phyloP scores from a whole-genome alignment of 164 flowering plant genomes.

The Sedum album region DNA sequence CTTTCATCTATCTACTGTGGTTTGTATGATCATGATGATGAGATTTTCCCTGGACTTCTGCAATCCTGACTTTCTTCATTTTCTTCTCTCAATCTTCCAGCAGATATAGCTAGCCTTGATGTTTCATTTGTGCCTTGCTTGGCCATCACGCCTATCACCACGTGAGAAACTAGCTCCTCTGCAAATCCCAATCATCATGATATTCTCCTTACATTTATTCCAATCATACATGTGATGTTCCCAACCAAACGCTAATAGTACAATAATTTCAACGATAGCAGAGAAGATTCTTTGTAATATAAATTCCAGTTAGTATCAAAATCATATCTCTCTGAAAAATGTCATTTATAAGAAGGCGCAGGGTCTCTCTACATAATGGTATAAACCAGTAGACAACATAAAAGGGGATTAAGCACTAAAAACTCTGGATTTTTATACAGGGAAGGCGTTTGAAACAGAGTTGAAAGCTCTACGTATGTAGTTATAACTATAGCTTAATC shows the following conservation, averaged over 20 bases:
- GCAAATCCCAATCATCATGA: conserved; percentile 2
- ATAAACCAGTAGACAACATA: no score
- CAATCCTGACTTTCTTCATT: background rate
- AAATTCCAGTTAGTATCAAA: no score
- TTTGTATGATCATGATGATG: conserved; percentile 5
- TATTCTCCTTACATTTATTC: background rate
- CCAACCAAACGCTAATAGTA: background rate
- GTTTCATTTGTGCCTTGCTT: background rate
- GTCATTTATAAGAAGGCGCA: no score
- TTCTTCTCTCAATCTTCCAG: background rate
- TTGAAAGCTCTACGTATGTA: no score
- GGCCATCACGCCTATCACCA: conserved; percentile 6
- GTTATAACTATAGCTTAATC: no score
- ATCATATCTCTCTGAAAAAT: no score
- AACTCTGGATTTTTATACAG: no score
- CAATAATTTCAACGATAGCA: background rate
- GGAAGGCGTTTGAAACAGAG: no score
- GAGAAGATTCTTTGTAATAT: background rate
- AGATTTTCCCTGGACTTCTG: conserved; percentile 1
- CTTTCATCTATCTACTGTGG: background rate
- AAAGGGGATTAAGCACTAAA: no score
- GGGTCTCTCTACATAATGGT: no score
- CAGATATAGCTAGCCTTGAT: background rate
- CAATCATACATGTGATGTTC: background rate
- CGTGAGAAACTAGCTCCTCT: background rate